Base-by-base conservation (phyloP, 73 alveolate genomes). In the Paramecium octaurelia region DNA sequence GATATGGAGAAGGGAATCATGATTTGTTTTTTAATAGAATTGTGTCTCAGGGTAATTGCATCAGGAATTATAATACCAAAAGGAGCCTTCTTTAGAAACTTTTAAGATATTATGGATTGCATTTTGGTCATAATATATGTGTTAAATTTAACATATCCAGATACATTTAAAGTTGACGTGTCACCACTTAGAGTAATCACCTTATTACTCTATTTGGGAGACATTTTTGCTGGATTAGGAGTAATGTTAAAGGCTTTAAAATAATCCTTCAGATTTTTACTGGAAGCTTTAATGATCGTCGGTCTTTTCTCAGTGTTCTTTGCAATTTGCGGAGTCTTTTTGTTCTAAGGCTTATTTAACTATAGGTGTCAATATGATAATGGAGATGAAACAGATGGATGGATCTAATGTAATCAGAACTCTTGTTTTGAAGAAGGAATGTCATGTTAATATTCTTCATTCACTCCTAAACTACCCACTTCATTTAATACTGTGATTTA, bases 201-300 rank as follows among this genome's bases (percentile, higher is more conserved):
- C 3, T 43, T 73, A 14, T 38, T 73, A 35, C 8, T 73, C 14
- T 73, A 73, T 40, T 16, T 73, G 8, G 59, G 87, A 36, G 59
- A 73, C n/a, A 64, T 64, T 23, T 64, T 64, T 64, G 4, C 42
- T 31, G 84, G 84, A 44, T 44, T 80, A 44, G 73, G 75, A 3
- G 75, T 44, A 18, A 80, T 80, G 91, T 44, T 80, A 46, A 80
- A 80, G 24, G 91, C 91, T 2, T 44, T 80, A 20, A 42, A 24
- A 11, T 23, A 21, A 20, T 80, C 91, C 8, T 43, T 80, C 14
- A 44, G 50, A 35, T 48, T 44, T 80, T 18, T 80, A 18, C 8
- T 46, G 14, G 91, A 80, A 20, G 76, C 91, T 11, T 8, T 48
- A 31, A 42, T 80, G 48, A 24, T 80, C 3, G 91, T 80, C 16